A percentile compares a stretch with the other conserved stretches of the same genome.
phyloP scores from a whole-genome alignment of 305 asterid species.

The Fraxinus greggii region DNA sequence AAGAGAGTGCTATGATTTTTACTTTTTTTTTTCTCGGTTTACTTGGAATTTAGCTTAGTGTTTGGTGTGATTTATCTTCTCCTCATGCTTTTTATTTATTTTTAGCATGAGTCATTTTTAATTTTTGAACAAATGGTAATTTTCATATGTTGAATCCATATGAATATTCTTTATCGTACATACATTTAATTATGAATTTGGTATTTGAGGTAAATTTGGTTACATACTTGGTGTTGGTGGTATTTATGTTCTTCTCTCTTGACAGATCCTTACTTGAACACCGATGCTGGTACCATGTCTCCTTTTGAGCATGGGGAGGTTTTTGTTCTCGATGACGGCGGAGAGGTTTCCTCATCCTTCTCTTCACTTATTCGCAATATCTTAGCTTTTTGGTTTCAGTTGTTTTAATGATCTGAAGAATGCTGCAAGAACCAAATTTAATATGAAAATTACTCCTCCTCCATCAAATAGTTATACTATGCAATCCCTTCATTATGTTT shows the following conservation, averaged over 20 bases:
- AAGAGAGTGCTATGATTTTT: background rate
- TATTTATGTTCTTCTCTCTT: slow-evolving; percentile 3
- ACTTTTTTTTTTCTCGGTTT: background rate
- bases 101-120: background rate
- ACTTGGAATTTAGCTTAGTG: background rate
- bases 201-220: background rate
- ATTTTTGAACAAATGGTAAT: background rate
- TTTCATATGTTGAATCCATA: background rate
- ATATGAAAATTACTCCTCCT: background rate
- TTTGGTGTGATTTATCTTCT: background rate
- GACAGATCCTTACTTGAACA: slow-evolving; percentile 89
- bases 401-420: background rate
- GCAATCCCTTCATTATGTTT: background rate
- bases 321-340: slow-evolving; percentile 94
- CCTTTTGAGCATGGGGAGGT: slow-evolving; percentile 99
- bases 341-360: slow-evolving; percentile 58
- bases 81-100: background rate
- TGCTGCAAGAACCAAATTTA: background rate
- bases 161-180: background rate
- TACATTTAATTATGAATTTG: background rate
- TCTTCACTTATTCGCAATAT: background rate
- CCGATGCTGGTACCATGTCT: slow-evolving; percentile 98
- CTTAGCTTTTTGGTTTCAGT: background rate
- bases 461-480: background rate
- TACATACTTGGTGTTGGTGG: background rate